Base-by-base conservation (phyloP, 495 filamentous ascomycete species). In the Chaetomidium leptoderma region DNA sequence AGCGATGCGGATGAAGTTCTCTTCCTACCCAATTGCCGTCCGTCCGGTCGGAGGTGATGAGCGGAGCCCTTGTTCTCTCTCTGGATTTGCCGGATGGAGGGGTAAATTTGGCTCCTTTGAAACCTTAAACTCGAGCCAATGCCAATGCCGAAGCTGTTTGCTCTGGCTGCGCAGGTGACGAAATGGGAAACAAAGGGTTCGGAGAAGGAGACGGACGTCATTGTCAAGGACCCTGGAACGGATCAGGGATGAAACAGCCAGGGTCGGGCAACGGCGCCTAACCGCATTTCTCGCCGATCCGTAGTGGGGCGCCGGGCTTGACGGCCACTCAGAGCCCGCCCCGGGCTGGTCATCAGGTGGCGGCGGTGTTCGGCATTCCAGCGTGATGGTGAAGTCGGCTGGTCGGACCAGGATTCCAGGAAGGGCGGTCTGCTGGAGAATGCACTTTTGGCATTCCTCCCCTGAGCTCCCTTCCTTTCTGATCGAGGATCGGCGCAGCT, bases 271-370 rank as follows among this genome's bases (percentile, higher is more conserved):
- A 53, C 58, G 51, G 55, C 55, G 62, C 33, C 45, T 64, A 58
- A 58, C 13, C 54, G 56, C 57, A 53, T 48, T 48, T 23, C 30
- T 21, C 56, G 51, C 58, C 55, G 58, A 55, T 61, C 62, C 30
- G 49, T 44, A 6, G 55, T 47, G 54, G 58, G 44, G 54, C 21
- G 32, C 46, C 53, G 39, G 53, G 0, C 16, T 40, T 21, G 52
- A 54, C 57, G 47, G 42, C 48, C 57, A 57, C 9, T 39, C 42
- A 45, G 14, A 16, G 19, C 19, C 23, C 33, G 40, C 19, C 23
- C 33, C 32, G 37, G 39, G 6, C 17, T 37, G 39, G 5, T 19
- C 19, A 17, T 42, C 35, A n/a, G 51, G 26, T 11, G 29, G 36
- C 43, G 48, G 48, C 30, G 37, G 39, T 27, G 49, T 21, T 32